Evolutionary conservation across 495 filamentous ascomycete species (phyloP), one percentile per base, ranked within the genome.

Genomic region (Penicillium paxilli): DNA sequence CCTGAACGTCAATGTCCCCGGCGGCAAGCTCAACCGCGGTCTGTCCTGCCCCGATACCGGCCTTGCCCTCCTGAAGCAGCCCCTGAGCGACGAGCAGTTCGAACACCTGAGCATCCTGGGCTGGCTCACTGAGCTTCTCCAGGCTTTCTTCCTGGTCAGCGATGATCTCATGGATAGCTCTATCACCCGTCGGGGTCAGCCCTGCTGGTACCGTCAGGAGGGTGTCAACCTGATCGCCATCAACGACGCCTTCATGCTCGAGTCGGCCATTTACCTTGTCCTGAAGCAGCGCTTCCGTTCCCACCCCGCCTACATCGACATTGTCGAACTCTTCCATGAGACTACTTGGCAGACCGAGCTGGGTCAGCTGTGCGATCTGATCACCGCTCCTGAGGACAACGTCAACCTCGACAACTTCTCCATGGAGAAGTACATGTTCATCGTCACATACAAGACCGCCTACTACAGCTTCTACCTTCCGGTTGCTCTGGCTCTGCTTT

Each of bases 401-500:
- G 78, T 82, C 56, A 83, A 98, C 73, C 86, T 98, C 49, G 78
- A 87, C 80, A 92, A 93, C 77, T 98, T 98, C 83, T 87, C 83
- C 70, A 78, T 96, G 72, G 83, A 94, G 59, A 98, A 98, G 79
- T 96, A 96, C 81, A 87, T 80, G 68, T 98, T 98, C 81, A 98
- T 98, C 67, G 94, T 98, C 71, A 90, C 92, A 74, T 97, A 92
- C 85, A 98, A 98, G 83, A 98, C 95, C 24, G 95, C 94, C 32
- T 98, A 93, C 77, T 98, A 98, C 80, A 90, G 84, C 65, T 98
- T 98, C 83, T 98, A 98, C 78, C 88, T 98, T 0, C 94, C 94
- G 32, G 92, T 98, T n/a, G 93, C 90, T 6, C 81, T 97, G 24
- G 89, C 95, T 0, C 76, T 98, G 59, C 76, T 89, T 75, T 85